Evolutionary conservation across 305 asterid species (phyloP).

Genomic region (Fraxinus latifolia): DNA sequence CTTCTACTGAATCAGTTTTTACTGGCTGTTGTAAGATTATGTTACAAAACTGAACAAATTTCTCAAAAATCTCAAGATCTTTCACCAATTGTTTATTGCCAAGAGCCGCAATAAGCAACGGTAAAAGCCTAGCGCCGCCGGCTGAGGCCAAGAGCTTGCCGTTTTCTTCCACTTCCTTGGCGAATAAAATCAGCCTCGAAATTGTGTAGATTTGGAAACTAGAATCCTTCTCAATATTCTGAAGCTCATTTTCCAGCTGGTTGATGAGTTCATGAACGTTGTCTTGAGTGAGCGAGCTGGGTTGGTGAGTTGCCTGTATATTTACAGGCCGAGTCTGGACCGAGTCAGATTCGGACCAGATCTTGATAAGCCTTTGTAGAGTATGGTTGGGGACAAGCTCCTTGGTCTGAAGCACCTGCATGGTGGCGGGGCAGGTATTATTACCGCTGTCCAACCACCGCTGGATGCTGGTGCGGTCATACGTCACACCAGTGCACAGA

Average conservation of each 20-base stretch:
- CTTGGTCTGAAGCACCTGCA: constrained; percentile 58
- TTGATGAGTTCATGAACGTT: constrained; percentile 29
- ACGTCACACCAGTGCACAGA: constrained; percentile 79
- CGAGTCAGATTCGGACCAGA: constrained; percentile 53
- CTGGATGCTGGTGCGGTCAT: constrained; percentile 73
- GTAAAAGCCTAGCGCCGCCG: constrained; percentile 33
- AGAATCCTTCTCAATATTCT: background rate
- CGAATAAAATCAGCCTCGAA: constrained; percentile 37
- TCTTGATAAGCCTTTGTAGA: constrained; percentile 61
- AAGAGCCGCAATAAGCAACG: constrained; percentile 25
- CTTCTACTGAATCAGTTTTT: constrained; percentile 14
- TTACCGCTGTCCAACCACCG: constrained; percentile 83
- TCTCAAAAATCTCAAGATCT: constrained; percentile 33
- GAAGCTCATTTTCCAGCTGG: constrained; percentile 35
- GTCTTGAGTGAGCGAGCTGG: constrained; percentile 22
- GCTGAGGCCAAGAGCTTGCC: constrained; percentile 19
- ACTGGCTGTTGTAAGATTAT: constrained; percentile 20
- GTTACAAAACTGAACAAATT: constrained; percentile 34
- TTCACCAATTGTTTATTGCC: constrained; percentile 13
- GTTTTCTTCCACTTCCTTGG: constrained; percentile 42
- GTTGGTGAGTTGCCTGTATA: constrained; percentile 14
- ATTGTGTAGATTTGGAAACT: background rate
- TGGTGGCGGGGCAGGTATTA: constrained; percentile 91
- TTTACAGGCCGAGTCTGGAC: constrained; percentile 17
- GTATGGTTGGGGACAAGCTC: constrained; percentile 73